Base-by-base conservation (phyloP, 1,139 yeast genomes). In the Zhuliangozyma blackwelliae region DNA sequence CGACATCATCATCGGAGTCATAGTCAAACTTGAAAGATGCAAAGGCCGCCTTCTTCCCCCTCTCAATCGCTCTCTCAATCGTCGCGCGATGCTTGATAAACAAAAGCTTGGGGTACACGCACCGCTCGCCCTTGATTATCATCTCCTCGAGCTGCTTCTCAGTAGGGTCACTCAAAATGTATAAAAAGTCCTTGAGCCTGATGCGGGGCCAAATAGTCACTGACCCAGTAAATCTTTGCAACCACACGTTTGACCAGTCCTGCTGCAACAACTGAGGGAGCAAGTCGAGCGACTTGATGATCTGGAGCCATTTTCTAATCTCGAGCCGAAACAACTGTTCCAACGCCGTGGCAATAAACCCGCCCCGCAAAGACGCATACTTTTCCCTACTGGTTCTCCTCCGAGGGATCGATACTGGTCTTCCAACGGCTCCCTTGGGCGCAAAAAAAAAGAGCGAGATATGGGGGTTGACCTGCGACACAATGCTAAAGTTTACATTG, bases 381-480 rank as follows among this genome's bases (percentile, higher is more conserved):
- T 59, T 61, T 38, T 61, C 65, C 12, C 48, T 54, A 28, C 52
- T 49, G 10, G 72, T 66, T 38, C 61, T 76, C n/a, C 82, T 59
- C 41, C 83, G 71, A 0, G 73, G 52, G 5, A 56, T 53, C 0
- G 85, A 74, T 11, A 85, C 87, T 0, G 95, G 95, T 38, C 84
- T 66, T 0, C 95, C 95, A 21, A 84, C 87, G 1, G 88, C 78
- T 2, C 95, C 95, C 48, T 82, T 75, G 12, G 92, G 89, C 3
- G 90, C 85, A 54, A 78, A 85, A 49, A 81, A 82, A 58, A 85
- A 85, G 27, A 85, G 65, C 39, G 84, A 75, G 32, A 85, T 82
- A 54, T 85, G 95, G 1, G 95, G 94, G 53, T 85, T 85, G 8
- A 84, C 92, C 57, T 85, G 95, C 6, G 89, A 81, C 23, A 85